Base-by-base conservation (phyloP, 164 flowering plant species). In the Macadamia integrifolia region DNA sequence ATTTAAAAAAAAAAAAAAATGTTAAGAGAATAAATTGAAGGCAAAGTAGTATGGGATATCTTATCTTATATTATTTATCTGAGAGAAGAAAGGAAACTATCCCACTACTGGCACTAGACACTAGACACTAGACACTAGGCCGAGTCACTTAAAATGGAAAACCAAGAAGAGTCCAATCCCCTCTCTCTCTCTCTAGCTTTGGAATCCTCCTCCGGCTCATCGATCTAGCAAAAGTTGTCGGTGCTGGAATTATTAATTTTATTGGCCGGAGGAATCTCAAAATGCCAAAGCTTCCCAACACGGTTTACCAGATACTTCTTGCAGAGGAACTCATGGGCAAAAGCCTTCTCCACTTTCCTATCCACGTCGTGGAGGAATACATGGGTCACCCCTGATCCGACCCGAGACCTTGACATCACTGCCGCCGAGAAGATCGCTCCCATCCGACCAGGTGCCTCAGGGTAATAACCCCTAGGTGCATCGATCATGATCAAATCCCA, bases 401-500 rank as follows among this genome's bases (percentile, higher is more conserved):
- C 75, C 70, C 96, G 74, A 18, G 68, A 74, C 50, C 86, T 72
- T 7, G 96, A 91, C 92, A 92, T 87, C 67, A 88, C 88, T 29
- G 86, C 96, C 1, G 89, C 91, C 23, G 91, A 70, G 70, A 65
- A 92, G 1, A 91, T 87, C 42, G 91, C 88, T 5, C 71, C 86
- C 97, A 89, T 91, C 71, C 97, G 74, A 31, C 97, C 97, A 10
- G 97, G 97, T 28, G 90, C 89, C 58, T 78, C 85, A 5, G 75
- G 42, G 48, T 74, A 83, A 44, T 80, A 90, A 7, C 96, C 98
- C 15, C 80, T 75, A 10, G 96, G 98, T 28, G 89, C 98, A 66
- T 90, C 98, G 49, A 92, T 75, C 96, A 92, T 87, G 46, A 90
- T 90, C 73, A 88, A 12, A 72, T 92, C 98, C 96, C 96, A 92